Conservation (phyloP, 768 basidiomycete species). For the Collybiopsis confluens region DNA sequence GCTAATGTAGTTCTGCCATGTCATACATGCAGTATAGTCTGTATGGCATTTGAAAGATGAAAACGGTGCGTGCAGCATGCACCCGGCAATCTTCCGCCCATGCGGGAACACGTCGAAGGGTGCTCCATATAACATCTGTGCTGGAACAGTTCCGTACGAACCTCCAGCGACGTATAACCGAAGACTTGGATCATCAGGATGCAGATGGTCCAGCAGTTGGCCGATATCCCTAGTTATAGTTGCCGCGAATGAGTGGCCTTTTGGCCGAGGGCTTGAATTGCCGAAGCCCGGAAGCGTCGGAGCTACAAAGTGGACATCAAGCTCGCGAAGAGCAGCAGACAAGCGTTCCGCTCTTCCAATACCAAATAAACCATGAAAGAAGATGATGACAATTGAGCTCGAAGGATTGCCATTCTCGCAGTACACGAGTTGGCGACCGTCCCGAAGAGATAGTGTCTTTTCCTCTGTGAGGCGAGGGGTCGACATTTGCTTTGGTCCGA, state of each 20-base stretch:
- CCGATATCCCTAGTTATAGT: slow-evolving; percentile 33
- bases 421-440: slow-evolving; percentile 38
- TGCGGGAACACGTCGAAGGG: slow-evolving; percentile 49
- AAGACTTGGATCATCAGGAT: slow-evolving; percentile 28
- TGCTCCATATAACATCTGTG: slow-evolving; percentile 54
- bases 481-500: not conserved
- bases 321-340: slow-evolving; percentile 20
- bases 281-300: slow-evolving; percentile 27
- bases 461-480: slow-evolving; percentile 6
- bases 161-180: slow-evolving; percentile 47
- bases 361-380: slow-evolving; percentile 37
- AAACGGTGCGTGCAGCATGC: slow-evolving; percentile 43
- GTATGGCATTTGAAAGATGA: slow-evolving; percentile 43
- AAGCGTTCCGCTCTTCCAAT: slow-evolving; percentile 24
- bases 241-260: slow-evolving; percentile 26
- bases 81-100: slow-evolving; percentile 39
- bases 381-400: slow-evolving; percentile 35
- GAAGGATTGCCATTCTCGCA: slow-evolving; percentile 28
- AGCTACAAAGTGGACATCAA: slow-evolving; percentile 28
- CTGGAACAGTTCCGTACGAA: slow-evolving; percentile 51
- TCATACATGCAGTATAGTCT: slow-evolving; percentile 41
- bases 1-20: slow-evolving; percentile 42
- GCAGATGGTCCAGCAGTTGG: slow-evolving; percentile 35
- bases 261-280: slow-evolving; percentile 12
- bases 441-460: slow-evolving; percentile 16